Evolutionary conservation across 768 basidiomycete genomes (phyloP), one percentile per base, ranked within the genome.

Genomic region (Clitopilus passeckerianus): DNA sequence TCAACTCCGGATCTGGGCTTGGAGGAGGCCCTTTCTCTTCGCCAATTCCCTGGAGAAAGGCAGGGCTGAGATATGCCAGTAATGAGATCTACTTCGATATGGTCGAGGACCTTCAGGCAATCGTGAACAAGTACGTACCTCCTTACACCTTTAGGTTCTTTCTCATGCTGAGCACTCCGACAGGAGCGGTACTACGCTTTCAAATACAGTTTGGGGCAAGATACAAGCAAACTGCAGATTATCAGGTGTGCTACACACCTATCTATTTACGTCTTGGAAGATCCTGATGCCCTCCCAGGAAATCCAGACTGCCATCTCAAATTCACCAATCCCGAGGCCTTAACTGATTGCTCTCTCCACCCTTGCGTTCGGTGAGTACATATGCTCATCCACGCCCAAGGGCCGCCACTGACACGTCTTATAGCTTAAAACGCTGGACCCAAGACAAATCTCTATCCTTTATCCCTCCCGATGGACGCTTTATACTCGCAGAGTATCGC

Each of bases 81-180:
- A 96, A 97, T 67, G 95, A 98, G 71, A 87, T 97, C 16, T 91
- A 93, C 70, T 94, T 98, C 69, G 95, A 98, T 68, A 79, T 97
- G 60, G 78, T 83, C 0, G 96, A 98, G 71, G 85, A 89, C 55
- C 76, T 97, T 53, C 84, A 83, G 63, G 91, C 87, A 0, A 80
- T 91, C 34, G 83, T 95, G 23, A 89, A 89, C 72, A 86, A 84
- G 91, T 93, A 65, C 61, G 83, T 57, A 16, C 27, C 44, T 52
- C 41, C 41, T 34, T 50, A 2, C 24, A 30, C 61, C 27, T 20
- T 5, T 7, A 41, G 12, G 33, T 58, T 59, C 30, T n/a, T 24
- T 35, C 16, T 54, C 9, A 43, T 58, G 56, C 59, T 60, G 9
- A 62, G 24, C 50, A 30, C 30, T 23, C 27, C 54, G n/a, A 7